Percentiles rank a stretch among this genome's conserved stretches.
Conservation (phyloP, 2,329 filamentous ascomycete genomes). For the Emericellopsis cladophorae region DNA sequence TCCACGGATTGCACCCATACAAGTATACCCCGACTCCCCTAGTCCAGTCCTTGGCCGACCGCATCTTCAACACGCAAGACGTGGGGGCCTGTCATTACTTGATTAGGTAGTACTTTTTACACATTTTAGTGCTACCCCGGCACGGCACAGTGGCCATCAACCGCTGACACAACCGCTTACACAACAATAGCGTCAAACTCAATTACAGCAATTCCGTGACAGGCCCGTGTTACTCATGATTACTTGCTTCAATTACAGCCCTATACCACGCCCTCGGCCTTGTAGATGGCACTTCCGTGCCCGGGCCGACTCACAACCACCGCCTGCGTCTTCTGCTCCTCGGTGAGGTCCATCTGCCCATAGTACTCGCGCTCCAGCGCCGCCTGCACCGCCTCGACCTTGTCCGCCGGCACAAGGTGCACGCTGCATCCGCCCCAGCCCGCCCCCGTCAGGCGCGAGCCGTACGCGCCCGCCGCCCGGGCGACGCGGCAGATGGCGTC, state of each 20-base stretch:
- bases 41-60: too few relatives aligned
- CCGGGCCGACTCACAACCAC: slow-evolving; percentile 85
- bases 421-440: slow-evolving; percentile 97
- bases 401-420: slow-evolving; percentile 77
- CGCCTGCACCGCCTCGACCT: slow-evolving; percentile 63
- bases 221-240: too few relatives aligned
- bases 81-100: too few relatives aligned
- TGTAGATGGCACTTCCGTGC: slow-evolving; percentile 50
- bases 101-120: too few relatives aligned
- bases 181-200: neutral
- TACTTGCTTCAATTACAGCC: too few relatives aligned
- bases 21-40: too few relatives aligned
- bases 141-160: too few relatives aligned
- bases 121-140: too few relatives aligned
- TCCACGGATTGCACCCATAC: too few relatives aligned
- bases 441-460: slow-evolving; percentile 78
- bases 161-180: too few relatives aligned
- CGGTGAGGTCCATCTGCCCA: slow-evolving; percentile 47
- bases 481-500: slow-evolving; percentile 79
- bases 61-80: too few relatives aligned
- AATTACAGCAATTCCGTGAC: neutral
- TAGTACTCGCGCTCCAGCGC: slow-evolving; percentile 80
- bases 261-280: slow-evolving; percentile 16
- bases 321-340: slow-evolving; percentile 63
- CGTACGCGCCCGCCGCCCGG: slow-evolving; percentile 64